phyloP scores from a whole-genome alignment of 371 early-diverging fungal species.

The Dipsacomyces acuminosporus region DNA sequence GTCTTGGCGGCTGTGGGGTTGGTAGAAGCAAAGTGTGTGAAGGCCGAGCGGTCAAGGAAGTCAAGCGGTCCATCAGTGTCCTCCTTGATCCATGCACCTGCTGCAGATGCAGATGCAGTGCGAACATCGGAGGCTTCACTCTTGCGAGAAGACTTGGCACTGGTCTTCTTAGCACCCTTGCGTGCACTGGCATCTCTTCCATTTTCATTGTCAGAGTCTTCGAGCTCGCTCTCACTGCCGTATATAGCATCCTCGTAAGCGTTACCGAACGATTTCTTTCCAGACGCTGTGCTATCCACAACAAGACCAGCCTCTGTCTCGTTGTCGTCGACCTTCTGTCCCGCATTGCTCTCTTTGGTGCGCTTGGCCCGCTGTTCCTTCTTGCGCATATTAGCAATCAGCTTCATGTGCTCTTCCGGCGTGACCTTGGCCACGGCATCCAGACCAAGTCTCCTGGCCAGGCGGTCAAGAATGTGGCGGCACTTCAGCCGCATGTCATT shows the following conservation, averaged over 20 bases:
- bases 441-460: constrained; percentile 78
- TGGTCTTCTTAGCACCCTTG: constrained; percentile 3
- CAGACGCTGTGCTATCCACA: constrained; percentile 21
- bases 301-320: constrained; percentile 46
- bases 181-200: constrained; percentile 44
- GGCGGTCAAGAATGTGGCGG: constrained; percentile 88
- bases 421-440: constrained; percentile 72
- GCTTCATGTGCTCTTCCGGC: constrained; percentile 84
- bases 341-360: constrained; percentile 54
- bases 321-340: constrained; percentile 55
- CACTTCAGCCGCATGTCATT: constrained; percentile 85
- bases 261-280: constrained; percentile 53
- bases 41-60: constrained; percentile 83
- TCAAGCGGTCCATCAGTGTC: constrained; percentile 82
- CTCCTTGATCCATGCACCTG: constrained; percentile 65
- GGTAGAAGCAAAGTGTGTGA: constrained; percentile 64
- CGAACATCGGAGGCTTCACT: background rate
- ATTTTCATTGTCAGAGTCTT: constrained; percentile 62
- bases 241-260: constrained; percentile 87
- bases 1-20: constrained; percentile 47
- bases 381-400: constrained; percentile 89
- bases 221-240: constrained; percentile 86
- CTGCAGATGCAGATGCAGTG: background rate
- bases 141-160: constrained; percentile 22
- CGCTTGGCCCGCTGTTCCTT: constrained; percentile 82